Conservation (phyloP, 176 grass and related monocot genomes). For the Bothriochloa decipiens region DNA sequence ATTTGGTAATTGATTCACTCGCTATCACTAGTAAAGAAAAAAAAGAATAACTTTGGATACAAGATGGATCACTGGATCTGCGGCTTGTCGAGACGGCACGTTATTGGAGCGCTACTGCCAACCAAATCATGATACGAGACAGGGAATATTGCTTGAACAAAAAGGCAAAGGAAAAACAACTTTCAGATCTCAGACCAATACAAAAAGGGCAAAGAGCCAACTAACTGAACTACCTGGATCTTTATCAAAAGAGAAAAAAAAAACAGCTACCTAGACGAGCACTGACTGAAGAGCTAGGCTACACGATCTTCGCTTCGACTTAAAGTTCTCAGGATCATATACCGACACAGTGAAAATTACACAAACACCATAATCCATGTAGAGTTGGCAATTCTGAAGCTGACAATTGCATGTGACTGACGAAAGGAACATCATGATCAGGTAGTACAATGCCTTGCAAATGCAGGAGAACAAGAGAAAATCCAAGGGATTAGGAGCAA, state of each 20-base stretch:
- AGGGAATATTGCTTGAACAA: conserved; percentile 35
- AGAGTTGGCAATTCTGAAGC: background rate
- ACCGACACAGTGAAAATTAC: background rate
- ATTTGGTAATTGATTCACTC: background rate
- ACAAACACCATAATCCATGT: background rate
- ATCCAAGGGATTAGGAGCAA: conserved; percentile 2
- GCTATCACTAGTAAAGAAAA: background rate
- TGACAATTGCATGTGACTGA: background rate
- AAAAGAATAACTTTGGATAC: background rate
- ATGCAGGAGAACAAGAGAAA: conserved; percentile 4
- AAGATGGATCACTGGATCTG: conserved; percentile 24
- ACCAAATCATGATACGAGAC: conserved; percentile 40
- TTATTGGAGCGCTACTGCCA: conserved; percentile 14
- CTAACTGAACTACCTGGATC: conserved; percentile 22
- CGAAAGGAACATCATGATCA: background rate
- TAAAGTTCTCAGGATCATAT: conserved; percentile 19
- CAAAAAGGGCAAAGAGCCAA: conserved; percentile 33
- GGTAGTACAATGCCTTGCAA: background rate
- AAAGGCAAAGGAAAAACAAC: background rate
- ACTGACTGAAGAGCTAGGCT: background rate
- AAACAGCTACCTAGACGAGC: conserved; percentile 18
- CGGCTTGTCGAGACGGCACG: background rate
- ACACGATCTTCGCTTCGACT: conserved; percentile 47
- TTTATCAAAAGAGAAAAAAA: background rate
- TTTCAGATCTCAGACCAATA: conserved; percentile 28